These are phyloP conservation scores for Trichopus zeylanicus DNA, from an alignment of 116 monocot species.

Conservation along the genomic window DNA sequence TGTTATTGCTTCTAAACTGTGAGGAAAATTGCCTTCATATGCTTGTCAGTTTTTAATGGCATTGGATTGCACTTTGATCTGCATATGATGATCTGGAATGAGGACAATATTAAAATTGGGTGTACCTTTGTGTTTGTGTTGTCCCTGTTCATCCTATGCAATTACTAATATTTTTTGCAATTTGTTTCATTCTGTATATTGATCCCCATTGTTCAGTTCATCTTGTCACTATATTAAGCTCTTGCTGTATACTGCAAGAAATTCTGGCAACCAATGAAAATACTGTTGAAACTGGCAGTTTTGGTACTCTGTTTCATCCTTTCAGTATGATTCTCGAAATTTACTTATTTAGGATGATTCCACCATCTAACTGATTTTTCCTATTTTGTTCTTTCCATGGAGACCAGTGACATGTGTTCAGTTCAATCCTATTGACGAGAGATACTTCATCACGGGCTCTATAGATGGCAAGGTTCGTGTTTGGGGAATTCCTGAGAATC, in stretches of 20 bases:
- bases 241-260: too few species aligned
- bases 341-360: neutral
- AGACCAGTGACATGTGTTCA: constrained; percentile 54
- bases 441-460: constrained; percentile 55
- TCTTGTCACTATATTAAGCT: too few species aligned
- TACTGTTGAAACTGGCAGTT: too few species aligned
- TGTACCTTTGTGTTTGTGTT: too few species aligned
- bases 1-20: neutral
- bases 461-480: constrained; percentile 72
- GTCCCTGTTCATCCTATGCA: neutral
- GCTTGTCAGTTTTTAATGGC: neutral
- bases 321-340: neutral
- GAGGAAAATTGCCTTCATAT: neutral
- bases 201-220: too few species aligned
- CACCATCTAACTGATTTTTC: neutral
- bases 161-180: neutral
- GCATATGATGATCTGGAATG: neutral
- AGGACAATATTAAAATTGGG: too few species aligned
- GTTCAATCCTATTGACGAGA: constrained; percentile 46
- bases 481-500: constrained; percentile 35
- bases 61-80: too few species aligned
- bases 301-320: neutral
- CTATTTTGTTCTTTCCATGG: neutral
- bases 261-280: too few species aligned
- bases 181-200: neutral